Percentiles rank a stretch among this genome's conserved stretches.
phyloP scores from a whole-genome alignment of 2,329 filamentous ascomycete species.

The Escovopsis sp. region DNA sequence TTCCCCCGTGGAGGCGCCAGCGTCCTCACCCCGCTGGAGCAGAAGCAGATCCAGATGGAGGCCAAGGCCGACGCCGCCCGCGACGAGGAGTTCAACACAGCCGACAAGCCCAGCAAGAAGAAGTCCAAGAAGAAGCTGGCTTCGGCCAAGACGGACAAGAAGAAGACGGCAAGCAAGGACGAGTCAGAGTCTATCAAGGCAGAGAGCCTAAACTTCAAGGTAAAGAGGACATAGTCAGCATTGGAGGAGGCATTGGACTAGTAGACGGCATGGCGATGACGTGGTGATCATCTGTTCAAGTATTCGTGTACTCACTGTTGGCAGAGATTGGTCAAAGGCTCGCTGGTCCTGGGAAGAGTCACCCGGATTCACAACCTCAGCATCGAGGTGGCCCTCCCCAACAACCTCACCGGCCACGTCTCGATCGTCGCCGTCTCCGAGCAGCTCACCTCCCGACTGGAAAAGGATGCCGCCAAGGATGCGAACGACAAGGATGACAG shows the following conservation, averaged over 20 bases:
- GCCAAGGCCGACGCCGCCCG: constrained; percentile 84
- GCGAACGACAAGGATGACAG: constrained; percentile 36
- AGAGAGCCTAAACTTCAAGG: constrained; percentile 81
- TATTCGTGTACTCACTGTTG: too few species aligned
- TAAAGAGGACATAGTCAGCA: too few species aligned
- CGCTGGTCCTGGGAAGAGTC: constrained; percentile 75
- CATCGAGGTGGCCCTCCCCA: constrained; percentile 70
- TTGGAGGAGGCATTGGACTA: too few species aligned
- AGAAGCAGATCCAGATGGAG: constrained; percentile 91
- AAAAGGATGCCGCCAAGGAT: constrained; percentile 39
- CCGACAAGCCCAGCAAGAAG: constrained; percentile 22
- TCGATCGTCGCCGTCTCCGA: constrained; percentile 86
- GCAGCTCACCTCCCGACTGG: constrained; percentile 58
- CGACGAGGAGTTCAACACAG: constrained; percentile 54
- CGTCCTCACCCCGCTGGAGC: constrained; percentile 79
- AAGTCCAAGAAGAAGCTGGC: constrained; percentile 36
- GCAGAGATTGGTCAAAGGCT: constrained; percentile 70
- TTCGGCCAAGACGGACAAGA: constrained; percentile 35
- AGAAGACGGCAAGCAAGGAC: constrained; percentile 27
- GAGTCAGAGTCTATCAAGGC: constrained; percentile 51
- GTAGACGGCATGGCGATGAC: too few species aligned
- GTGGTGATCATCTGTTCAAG: too few species aligned
- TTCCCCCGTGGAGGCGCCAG: constrained; percentile 90
- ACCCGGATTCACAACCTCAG: constrained; percentile 66
- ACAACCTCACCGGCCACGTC: constrained; percentile 82